Evolutionary conservation across 768 basidiomycete genomes (phyloP).

Genomic region (Termitomyces eurrhizus): DNA sequence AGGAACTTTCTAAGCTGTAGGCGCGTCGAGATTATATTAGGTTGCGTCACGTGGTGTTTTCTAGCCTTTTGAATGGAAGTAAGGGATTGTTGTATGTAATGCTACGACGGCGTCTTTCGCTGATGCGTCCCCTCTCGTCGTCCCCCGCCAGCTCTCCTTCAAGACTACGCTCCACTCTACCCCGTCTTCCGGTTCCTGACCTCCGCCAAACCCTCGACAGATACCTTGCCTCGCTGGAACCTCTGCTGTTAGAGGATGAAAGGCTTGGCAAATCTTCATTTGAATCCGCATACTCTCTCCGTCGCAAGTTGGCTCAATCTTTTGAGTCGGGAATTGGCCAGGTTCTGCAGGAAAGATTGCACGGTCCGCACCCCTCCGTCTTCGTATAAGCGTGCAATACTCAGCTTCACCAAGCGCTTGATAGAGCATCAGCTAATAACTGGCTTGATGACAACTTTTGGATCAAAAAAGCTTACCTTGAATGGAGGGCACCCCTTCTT

Average conservation of each 20-base stretch:
- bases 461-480: slow-evolving; percentile 83
- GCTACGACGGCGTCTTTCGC: slow-evolving; percentile 16
- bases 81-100: slow-evolving; percentile 7
- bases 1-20: background rate
- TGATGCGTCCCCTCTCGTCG: no score
- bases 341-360: slow-evolving; percentile 65
- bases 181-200: slow-evolving; percentile 80
- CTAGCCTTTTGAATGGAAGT: background rate
- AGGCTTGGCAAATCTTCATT: slow-evolving; percentile 50
- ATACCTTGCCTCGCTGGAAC: slow-evolving; percentile 76
- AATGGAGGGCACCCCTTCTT: slow-evolving; percentile 80
- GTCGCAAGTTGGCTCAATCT: slow-evolving; percentile 58
- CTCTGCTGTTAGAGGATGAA: slow-evolving; percentile 76
- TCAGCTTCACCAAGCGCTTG: slow-evolving; percentile 55
- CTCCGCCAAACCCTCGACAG: slow-evolving; percentile 69
- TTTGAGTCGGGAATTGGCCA: slow-evolving; percentile 71
- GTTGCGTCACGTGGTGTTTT: slow-evolving; percentile 21
- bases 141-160: slow-evolving; percentile 1
- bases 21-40: slow-evolving; percentile 26
- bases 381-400: slow-evolving; percentile 11
- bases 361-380: slow-evolving; percentile 43
- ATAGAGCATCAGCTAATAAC: slow-evolving; percentile 79
- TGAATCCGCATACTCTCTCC: slow-evolving; percentile 45
- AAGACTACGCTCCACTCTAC: slow-evolving; percentile 25
- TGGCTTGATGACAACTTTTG: slow-evolving; percentile 96